Base-by-base conservation (phyloP, 768 basidiomycete genomes). In the Suillus placidus region DNA sequence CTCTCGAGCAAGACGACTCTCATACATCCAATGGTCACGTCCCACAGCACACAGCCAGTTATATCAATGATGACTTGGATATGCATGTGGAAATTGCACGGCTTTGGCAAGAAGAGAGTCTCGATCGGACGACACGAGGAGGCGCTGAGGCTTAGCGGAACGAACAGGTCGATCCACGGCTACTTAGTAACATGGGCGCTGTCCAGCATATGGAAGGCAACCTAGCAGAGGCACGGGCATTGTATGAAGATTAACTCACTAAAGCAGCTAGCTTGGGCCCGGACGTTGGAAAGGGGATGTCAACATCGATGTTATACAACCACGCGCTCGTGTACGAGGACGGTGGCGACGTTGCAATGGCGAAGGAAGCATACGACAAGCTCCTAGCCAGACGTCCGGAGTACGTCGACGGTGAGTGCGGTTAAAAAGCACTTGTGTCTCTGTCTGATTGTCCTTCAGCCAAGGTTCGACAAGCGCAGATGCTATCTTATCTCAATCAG, bases 291-390 rank as follows among this genome's bases (percentile, higher is more conserved):
- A 93, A 95, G 71, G 87, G 82, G 2, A 84, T 92, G 76, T 88
- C 93, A 40, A 94, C 94, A 0, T 89, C 92, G 0, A 86, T 95
- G 32, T 79, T 95, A 54, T 99, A 94, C 78, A 99, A 99, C 73
- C 87, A 97, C 30, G 97, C 92, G 0, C 83, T 95, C 64, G 90
- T 92, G 18, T 96, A 95, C 71, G 97, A 99, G 76, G 94, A 95
- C 56, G 82, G 86, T 62, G 91, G 91, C 1, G 89, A 93, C 42
- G 82, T 84, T 6, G 82, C 78, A 2, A 82, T 89, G 66, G 96
- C 97, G 2, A 89, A 84, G 68, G 93, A 91, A 69, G 94, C 93
- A 2, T 99, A 96, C 71, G 87, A 90, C 57, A 94, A 95, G 76
- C 82, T 99, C 10, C 78, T 98, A 42, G 80, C 87, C n/a, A 84